phyloP scores from a whole-genome alignment of 345 rosid genomes.

The Citropsis articulata region DNA sequence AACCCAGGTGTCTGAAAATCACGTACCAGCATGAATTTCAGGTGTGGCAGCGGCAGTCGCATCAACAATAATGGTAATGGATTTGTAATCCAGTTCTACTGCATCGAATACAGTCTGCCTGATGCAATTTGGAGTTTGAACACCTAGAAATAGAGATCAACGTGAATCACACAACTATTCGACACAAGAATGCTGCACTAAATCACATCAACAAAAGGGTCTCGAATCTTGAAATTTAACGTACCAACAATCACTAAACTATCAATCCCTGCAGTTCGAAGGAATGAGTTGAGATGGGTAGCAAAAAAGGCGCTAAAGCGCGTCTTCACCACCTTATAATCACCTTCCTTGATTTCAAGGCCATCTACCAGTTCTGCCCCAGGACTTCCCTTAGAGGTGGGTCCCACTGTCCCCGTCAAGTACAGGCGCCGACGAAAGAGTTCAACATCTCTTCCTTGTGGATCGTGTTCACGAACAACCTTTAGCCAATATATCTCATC shows the following conservation, averaged over 20 bases:
- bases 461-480: conserved; percentile 88
- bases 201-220: background rate
- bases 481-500: background rate
- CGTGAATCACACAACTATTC: background rate
- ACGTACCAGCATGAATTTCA: conserved; percentile 61
- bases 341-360: conserved; percentile 61
- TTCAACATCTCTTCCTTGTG: conserved; percentile 78
- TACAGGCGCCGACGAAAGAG: conserved; percentile 62
- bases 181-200: background rate
- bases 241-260: conserved; percentile 61
- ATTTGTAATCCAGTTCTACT: conserved; percentile 57
- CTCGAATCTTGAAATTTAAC: conserved; percentile 9
- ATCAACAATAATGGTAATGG: conserved; percentile 59
- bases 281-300: conserved; percentile 69
- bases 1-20: background rate
- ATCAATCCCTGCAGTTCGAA: conserved; percentile 46
- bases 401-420: conserved; percentile 52
- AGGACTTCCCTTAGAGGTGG: conserved; percentile 45
- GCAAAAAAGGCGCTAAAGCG: conserved; percentile 88
- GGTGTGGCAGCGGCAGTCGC: conserved; percentile 93
- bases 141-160: conserved; percentile 41
- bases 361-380: conserved; percentile 81
- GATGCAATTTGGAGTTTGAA: conserved; percentile 83
- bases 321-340: conserved; percentile 78
- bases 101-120: conserved; percentile 92